These are phyloP conservation scores for Cordyceps farinosa DNA, from an alignment of 2,329 filamentous ascomycete genomes.

Conservation along the genomic window DNA sequence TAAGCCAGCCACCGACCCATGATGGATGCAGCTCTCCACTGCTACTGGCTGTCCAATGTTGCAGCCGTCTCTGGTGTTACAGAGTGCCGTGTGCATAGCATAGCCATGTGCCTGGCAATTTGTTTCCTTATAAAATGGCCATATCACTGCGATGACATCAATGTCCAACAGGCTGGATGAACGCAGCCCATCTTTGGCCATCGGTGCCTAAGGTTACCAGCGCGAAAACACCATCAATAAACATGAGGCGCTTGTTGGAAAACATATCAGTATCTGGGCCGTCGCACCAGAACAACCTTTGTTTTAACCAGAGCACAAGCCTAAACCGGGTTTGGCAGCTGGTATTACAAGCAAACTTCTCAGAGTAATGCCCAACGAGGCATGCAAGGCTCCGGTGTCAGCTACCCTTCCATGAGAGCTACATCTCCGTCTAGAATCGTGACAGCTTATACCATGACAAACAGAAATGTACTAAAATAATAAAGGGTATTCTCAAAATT, in stretches of 20 bases:
- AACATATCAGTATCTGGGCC: neutral
- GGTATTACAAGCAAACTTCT: too few relatives aligned
- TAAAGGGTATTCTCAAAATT: too few relatives aligned
- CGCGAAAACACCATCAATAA: neutral
- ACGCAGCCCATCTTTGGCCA: neutral
- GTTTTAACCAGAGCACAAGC: neutral
- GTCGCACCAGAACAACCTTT: neutral
- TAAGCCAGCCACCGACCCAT: constrained; percentile 6
- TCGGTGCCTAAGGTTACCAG: neutral
- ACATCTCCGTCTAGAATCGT: too few relatives aligned
- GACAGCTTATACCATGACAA: too few relatives aligned
- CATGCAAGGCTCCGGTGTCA: too few relatives aligned
- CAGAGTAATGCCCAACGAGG: too few relatives aligned
- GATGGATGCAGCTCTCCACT: neutral
- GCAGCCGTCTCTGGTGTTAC: constrained; percentile 1
- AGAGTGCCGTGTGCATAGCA: constrained; percentile 8
- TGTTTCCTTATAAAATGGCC: neutral
- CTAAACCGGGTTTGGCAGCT: neutral
- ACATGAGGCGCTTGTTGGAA: neutral
- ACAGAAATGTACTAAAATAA: too few relatives aligned
- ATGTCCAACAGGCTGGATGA: neutral
- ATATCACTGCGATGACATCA: neutral
- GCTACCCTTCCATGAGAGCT: too few relatives aligned
- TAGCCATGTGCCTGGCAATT: constrained; percentile 11
- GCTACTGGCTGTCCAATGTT: neutral